These are phyloP conservation scores for Penicillium janthinellum DNA, from an alignment of 2,329 filamentous ascomycete species.

Conservation along the genomic window DNA sequence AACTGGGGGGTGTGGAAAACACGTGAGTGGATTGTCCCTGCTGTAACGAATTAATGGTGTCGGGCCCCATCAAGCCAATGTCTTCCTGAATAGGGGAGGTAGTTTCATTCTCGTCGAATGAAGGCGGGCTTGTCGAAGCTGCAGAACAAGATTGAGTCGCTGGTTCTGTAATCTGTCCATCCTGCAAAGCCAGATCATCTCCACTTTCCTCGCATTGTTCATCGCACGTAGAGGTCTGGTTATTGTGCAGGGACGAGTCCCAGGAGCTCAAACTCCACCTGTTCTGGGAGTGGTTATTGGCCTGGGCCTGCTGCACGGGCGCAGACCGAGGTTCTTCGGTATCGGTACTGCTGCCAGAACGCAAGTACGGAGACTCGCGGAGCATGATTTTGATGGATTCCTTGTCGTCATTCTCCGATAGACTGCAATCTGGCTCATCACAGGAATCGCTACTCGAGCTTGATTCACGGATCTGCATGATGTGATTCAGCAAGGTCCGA, in stretches of 20 bases:
- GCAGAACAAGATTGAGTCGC: constrained; percentile 40
- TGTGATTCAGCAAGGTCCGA: constrained; percentile 50
- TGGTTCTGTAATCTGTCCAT: constrained; percentile 30
- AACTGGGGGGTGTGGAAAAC: constrained; percentile 52
- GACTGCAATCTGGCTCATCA: constrained; percentile 40
- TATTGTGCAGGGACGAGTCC: constrained; percentile 45
- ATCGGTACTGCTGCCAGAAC: constrained; percentile 34
- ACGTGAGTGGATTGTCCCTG: constrained; percentile 47
- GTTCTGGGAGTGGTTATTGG: constrained; percentile 28
- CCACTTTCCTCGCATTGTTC: constrained; percentile 40
- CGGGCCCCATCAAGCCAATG: constrained; percentile 46
- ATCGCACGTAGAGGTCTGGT: constrained; percentile 38
- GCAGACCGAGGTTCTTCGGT: constrained; percentile 32
- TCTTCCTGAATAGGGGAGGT: constrained; percentile 15
- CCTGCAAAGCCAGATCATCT: constrained; percentile 36
- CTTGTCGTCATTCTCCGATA: constrained; percentile 53
- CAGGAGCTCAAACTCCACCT: constrained; percentile 51
- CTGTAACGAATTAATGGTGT: constrained; percentile 33
- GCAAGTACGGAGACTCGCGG: constrained; percentile 47
- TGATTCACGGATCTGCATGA: constrained; percentile 52
- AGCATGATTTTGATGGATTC: constrained; percentile 61
- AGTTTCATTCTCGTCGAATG: constrained; percentile 28
- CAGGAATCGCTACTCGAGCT: constrained; percentile 47
- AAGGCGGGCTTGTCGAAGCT: constrained; percentile 37
- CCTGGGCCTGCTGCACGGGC: constrained; percentile 23